Conservation (phyloP, 257 asterid genomes). For the Ajuga chamaepitys region DNA sequence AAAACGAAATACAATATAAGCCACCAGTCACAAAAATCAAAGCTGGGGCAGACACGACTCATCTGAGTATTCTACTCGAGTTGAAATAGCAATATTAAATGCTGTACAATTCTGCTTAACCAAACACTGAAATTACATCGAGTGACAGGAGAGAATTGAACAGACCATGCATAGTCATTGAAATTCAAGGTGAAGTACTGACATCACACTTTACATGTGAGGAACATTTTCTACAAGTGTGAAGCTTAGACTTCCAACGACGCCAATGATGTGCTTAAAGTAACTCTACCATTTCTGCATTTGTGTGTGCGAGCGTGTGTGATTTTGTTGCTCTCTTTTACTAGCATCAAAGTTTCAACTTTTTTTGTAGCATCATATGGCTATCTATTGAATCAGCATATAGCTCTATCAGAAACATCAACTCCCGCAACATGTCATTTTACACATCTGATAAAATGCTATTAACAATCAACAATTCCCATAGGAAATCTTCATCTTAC, state of each 20-base stretch:
- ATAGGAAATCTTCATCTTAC: conserved; percentile 2
- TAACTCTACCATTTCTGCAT: neutral
- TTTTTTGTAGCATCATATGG: neutral
- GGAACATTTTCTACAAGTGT: neutral
- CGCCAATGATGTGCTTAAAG: neutral
- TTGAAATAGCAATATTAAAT: too few species aligned
- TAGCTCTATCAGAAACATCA: neutral
- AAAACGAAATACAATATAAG: neutral
- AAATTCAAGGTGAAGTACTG: neutral
- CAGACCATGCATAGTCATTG: neutral
- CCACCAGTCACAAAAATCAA: neutral
- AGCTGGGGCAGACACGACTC: neutral
- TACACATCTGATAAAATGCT: neutral
- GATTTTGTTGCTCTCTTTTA: neutral
- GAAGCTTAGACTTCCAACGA: neutral
- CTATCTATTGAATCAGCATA: neutral
- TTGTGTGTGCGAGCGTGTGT: too few species aligned
- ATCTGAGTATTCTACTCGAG: neutral
- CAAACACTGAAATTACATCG: neutral
- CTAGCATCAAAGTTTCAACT: neutral
- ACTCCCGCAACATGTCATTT: neutral
- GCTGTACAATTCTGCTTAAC: neutral
- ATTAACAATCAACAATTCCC: neutral
- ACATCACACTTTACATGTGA: neutral
- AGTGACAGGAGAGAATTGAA: neutral